These are phyloP conservation scores for Schoenoplectus tabernaemontani DNA, from an alignment of 202 grass and related monocot species.

Conservation along the genomic window DNA sequence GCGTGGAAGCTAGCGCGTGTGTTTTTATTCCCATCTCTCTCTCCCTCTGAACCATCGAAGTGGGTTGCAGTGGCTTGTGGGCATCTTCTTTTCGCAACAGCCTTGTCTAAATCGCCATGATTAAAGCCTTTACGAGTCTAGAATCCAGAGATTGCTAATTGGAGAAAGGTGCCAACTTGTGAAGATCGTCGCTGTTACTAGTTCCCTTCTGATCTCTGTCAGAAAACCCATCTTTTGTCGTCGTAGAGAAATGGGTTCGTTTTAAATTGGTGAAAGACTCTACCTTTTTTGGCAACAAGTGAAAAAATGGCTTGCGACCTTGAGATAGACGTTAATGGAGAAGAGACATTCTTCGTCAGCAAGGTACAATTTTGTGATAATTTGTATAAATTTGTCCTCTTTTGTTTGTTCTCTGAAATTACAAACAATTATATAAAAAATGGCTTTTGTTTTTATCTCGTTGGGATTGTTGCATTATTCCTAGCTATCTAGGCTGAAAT, in stretches of 20 bases:
- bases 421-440: neutral
- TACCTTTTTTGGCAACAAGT: constrained; percentile 29
- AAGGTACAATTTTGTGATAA: constrained; percentile 37
- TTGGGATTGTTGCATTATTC: constrained; percentile 4
- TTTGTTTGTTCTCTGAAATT: constrained; percentile 21
- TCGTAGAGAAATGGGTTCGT: neutral
- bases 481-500: neutral
- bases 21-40: constrained; percentile 10
- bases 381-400: constrained; percentile 18
- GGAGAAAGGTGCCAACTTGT: constrained; percentile 7
- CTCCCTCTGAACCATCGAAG: neutral
- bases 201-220: constrained; percentile 7
- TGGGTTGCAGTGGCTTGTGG: constrained; percentile 20
- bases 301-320: constrained; percentile 55
- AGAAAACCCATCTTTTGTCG: constrained; percentile 16
- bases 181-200: neutral
- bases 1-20: constrained; percentile 24
- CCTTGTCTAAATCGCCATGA: constrained; percentile 19
- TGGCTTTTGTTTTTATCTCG: constrained; percentile 1
- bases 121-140: constrained; percentile 27
- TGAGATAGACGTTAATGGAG: constrained; percentile 69
- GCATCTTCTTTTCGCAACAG: constrained; percentile 17
- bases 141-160: constrained; percentile 8
- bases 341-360: constrained; percentile 65
- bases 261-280: constrained; percentile 11